Percentiles rank a stretch among this genome's conserved stretches.
Conservation (phyloP, 345 rosid genomes). For the Brassica carinata region DNA sequence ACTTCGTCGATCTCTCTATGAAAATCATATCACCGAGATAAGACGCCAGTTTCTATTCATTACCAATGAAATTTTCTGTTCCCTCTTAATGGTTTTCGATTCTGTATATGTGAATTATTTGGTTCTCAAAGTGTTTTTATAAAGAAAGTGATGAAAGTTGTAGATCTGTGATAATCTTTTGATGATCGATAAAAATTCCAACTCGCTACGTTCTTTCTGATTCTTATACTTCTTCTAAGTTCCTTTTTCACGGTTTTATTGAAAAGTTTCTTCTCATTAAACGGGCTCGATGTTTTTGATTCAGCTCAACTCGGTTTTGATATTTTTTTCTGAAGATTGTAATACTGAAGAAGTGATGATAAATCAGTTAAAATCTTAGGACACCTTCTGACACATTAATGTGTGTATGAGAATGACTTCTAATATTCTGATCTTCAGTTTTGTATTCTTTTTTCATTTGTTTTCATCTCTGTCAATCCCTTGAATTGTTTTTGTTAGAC, state of each 20-base stretch:
- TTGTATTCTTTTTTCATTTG: not conserved
- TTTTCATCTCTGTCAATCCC: not conserved
- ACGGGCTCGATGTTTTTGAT: not conserved
- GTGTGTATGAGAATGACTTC: conserved; percentile 58
- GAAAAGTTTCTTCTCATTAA: not conserved
- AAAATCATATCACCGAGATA: no score
- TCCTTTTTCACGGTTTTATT: not conserved
- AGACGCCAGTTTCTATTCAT: not conserved
- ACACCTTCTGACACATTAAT: conserved; percentile 62
- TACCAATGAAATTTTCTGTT: not conserved
- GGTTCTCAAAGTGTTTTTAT: not conserved
- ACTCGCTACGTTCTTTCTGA: conserved; percentile 49
- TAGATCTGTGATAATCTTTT: conserved; percentile 32
- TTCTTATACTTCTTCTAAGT: not conserved
- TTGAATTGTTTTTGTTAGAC: not conserved
- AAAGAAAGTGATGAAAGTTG: conserved; percentile 42
- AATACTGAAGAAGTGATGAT: conserved; percentile 44
- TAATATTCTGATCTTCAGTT: conserved; percentile 48
- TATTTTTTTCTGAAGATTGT: not conserved
- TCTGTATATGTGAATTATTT: not conserved
- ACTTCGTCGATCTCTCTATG: not conserved
- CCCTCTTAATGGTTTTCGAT: not conserved
- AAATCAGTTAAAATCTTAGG: conserved; percentile 54
- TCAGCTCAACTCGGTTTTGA: not conserved
- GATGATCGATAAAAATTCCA: conserved; percentile 35